Base-by-base conservation (phyloP, 768 basidiomycete genomes). In the Suillus bovinus region DNA sequence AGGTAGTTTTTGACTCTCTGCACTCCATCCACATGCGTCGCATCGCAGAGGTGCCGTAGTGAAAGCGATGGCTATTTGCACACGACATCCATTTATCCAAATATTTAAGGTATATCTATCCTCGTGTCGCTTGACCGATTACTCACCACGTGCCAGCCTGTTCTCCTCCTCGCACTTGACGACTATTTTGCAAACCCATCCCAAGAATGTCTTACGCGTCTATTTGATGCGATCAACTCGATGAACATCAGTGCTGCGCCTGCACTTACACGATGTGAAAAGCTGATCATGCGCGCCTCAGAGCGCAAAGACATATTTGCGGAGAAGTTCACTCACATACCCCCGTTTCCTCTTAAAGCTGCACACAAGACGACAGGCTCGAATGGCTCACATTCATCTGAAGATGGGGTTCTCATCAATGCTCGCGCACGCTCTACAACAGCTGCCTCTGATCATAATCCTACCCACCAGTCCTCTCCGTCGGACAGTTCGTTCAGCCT, bases 11-110 rank as follows among this genome's bases (percentile, higher is more conserved):
- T 65, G 46, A 54, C 42, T 20, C 9, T 16, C 14, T 33, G 14
- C 6, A 39, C 3, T n/a, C 5, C 60, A 60, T 60, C 56, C 42
- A 50, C 56, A 50, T 42, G 24, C 22, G 49, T 57, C 52, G 9
- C 20, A 46, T 46, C 58, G 39, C 67, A 96, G 96, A 78, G 96
- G 96, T 59, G 96, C 96, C 0, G 86, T 91, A 63, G 94, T 97
- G 62, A 93, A 97, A 76, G 95, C 96, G 2, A 83, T 98, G 77
- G 96, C 96, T 27, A 91, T 98, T 64, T 95, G 92, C 71, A 96
- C 94, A 1, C 86, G 89, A 38, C 90, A 95, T 76, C 94, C 96
- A 0, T 97, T 91, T 73, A 94, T 98, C 62, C 94, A 97, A 69
- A 92, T 97, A 67, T 97, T 94, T 84, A 95, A 96, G 84, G 94